Base-by-base conservation (phyloP, 1,284 basidiomycete species). In the Xerocomus amazonicus region DNA sequence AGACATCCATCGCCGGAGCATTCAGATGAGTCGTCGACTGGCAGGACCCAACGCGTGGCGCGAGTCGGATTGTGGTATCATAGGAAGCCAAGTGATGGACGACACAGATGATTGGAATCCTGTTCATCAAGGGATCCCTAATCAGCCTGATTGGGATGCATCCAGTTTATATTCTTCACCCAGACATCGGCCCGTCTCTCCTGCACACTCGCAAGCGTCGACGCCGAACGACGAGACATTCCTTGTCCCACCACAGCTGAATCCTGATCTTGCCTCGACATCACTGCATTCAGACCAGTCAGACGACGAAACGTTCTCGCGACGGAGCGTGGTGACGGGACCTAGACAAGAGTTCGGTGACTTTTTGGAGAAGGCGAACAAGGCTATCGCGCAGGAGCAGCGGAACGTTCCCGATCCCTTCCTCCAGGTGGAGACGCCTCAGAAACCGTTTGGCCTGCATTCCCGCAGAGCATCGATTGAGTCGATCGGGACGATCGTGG, bases 1-100 rank as follows among this genome's bases (percentile, higher is more conserved):
- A 71, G 92, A 96, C 68, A 91, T 95, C 79, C 92, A 96, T 68
- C 81, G 79, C 55, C 87, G 92, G 50, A 87, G 84, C 63, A 93
- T 96, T 67, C 71, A 68, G 35, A 75, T 75, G 6, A 92, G 87
- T 61, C 84, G 92, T 49, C 69, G 71, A 35, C 36, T 81, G 4
- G 90, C 92, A 23, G 87, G 81, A 16, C 51, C 73, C 6, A 80
- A 89, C 57, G 90, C 91, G 0, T 94, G 90, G 87, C 77, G 84
- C 36, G 77, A 79, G 45, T 80, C 83, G 10, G 88, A 90, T 61
- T 83, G 83, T 52, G 81, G 84, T 59, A 78, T 73, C 48, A 73
- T 70, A 27, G 68, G 66, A 26, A 66, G 68, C n/a, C 71, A 69
- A 39, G 57, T 70, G 32, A 70, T 76, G 52, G 64, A 65, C 0